Evolutionary conservation across 768 basidiomycete genomes (phyloP).

Genomic region (Dioszegia hungarica): DNA sequence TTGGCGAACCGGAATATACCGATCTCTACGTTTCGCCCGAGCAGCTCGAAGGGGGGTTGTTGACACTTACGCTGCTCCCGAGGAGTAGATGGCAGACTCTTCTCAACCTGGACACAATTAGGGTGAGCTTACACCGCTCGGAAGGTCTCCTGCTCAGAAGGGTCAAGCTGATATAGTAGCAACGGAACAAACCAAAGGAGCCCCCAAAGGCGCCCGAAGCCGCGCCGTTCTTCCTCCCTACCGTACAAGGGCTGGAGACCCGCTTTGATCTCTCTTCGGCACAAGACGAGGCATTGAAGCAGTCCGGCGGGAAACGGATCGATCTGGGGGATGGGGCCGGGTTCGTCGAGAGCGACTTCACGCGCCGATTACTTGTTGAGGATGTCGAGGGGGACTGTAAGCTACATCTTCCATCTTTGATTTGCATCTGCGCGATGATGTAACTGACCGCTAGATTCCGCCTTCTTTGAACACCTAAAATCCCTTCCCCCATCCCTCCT

Average conservation of each 20-base stretch:
- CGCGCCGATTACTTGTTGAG: conserved; percentile 60
- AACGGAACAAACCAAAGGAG: conserved; percentile 94
- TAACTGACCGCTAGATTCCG: conserved; percentile 57
- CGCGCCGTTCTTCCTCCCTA: conserved; percentile 95
- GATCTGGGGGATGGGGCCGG: conserved; percentile 47
- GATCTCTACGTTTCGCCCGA: conserved; percentile 80
- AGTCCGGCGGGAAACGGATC: conserved; percentile 19
- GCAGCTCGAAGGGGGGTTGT: conserved; percentile 81
- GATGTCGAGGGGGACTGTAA: conserved; percentile 63
- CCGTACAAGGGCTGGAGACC: conserved; percentile 77
- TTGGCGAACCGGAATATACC: conserved; percentile 57
- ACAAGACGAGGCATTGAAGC: conserved; percentile 4
- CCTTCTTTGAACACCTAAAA: conserved; percentile 78
- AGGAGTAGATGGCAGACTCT: conserved; percentile 93
- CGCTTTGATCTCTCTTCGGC: conserved; percentile 60
- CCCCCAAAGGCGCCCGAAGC: conserved; percentile 90
- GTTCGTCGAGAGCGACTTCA: conserved; percentile 58
- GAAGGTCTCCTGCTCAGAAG: background rate
- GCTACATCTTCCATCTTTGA: conserved; percentile 50
- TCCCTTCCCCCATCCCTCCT: conserved; percentile 81
- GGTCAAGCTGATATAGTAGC: conserved; percentile 52
- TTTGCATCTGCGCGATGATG: background rate
- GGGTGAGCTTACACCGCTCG: conserved; percentile 52
- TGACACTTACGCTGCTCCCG: conserved; percentile 87
- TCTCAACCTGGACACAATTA: conserved; percentile 91